A percentile compares a stretch with the other conserved stretches of the same genome.
Evolutionary conservation across 2,329 filamentous ascomycete species (phyloP).

Genomic region (Stachybotrys echinatus): DNA sequence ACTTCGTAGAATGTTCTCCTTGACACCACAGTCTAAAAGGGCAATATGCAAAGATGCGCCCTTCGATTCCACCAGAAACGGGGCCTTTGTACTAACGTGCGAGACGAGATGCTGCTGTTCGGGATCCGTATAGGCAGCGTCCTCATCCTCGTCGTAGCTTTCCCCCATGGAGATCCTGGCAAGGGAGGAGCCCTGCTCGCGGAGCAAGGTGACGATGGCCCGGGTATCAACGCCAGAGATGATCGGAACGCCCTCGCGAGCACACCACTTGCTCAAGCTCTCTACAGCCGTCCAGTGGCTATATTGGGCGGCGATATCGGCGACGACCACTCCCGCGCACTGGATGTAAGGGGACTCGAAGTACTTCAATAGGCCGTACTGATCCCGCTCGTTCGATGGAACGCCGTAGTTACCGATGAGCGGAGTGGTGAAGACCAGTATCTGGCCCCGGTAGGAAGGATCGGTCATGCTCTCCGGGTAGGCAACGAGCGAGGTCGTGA

Average conservation of each 20-base stretch:
- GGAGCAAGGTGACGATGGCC: constrained; percentile 90
- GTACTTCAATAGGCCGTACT: constrained; percentile 89
- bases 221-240: constrained; percentile 97
- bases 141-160: constrained; percentile 97
- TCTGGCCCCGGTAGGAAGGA: constrained; percentile 87
- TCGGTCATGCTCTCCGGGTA: constrained; percentile 95
- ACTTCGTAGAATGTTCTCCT: constrained; percentile 98
- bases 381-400: constrained; percentile 79
- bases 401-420: constrained; percentile 99
- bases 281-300: constrained; percentile 99
- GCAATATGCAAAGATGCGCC: constrained; percentile 85
- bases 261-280: constrained; percentile 89
- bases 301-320: constrained; percentile 89
- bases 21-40: constrained; percentile 95
- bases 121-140: constrained; percentile 92
- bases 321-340: constrained; percentile 91
- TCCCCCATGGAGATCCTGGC: constrained; percentile 93
- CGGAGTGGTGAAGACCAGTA: constrained; percentile 96
- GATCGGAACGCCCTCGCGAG: constrained; percentile 89
- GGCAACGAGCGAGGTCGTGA: constrained; percentile 95
- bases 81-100: constrained; percentile 95
- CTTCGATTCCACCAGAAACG: constrained; percentile 86
- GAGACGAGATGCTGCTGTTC: constrained; percentile 95
- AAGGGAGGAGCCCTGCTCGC: constrained; percentile 93
- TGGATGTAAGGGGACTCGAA: constrained; percentile 98